These are phyloP conservation scores for Sporisorium exsertum DNA, from an alignment of 1,284 basidiomycete genomes.

Conservation along the genomic window DNA sequence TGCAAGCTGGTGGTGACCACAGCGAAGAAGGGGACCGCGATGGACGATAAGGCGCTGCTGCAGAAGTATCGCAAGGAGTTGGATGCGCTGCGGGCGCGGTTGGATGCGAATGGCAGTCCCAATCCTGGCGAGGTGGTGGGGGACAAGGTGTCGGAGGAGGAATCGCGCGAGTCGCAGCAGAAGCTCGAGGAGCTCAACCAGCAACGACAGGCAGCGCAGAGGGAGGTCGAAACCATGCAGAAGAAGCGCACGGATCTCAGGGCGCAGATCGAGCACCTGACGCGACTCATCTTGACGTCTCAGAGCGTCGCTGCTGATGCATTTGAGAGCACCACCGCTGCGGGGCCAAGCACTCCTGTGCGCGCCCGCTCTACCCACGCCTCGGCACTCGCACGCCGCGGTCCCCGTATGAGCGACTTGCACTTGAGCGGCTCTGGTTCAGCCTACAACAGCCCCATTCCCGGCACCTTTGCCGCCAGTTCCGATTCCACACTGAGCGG, in stretches of 20 bases:
- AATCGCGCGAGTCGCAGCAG: slow-evolving; percentile 21
- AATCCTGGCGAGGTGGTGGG: slow-evolving; percentile 9
- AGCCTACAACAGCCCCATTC: slow-evolving; percentile 19
- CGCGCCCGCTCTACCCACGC: slow-evolving; percentile 23
- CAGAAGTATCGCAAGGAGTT: slow-evolving; percentile 64
- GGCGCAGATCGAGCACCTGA: slow-evolving; percentile 65
- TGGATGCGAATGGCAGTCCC: slow-evolving; percentile 41
- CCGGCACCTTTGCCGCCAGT: background rate
- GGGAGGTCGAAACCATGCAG: slow-evolving; percentile 58
- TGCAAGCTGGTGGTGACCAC: slow-evolving; percentile 74
- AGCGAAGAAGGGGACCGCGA: slow-evolving; percentile 72
- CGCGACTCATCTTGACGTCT: slow-evolving; percentile 63
- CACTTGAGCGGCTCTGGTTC: background rate
- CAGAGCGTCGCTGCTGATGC: slow-evolving; percentile 49
- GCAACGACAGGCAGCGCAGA: slow-evolving; percentile 46
- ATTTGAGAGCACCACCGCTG: background rate
- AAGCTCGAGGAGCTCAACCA: slow-evolving; percentile 49
- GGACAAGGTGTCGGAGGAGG: background rate
- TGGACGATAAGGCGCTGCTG: slow-evolving; percentile 67
- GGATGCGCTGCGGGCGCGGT: slow-evolving; percentile 54
- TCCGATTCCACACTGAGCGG: slow-evolving; percentile 14
- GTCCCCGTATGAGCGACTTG: slow-evolving; percentile 60
- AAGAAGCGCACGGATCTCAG: slow-evolving; percentile 53
- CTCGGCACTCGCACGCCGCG: slow-evolving; percentile 46
- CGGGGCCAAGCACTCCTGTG: slow-evolving; percentile 25